Conservation (phyloP, 2,329 filamentous ascomycete genomes). For the Xylariaceae sp. region DNA sequence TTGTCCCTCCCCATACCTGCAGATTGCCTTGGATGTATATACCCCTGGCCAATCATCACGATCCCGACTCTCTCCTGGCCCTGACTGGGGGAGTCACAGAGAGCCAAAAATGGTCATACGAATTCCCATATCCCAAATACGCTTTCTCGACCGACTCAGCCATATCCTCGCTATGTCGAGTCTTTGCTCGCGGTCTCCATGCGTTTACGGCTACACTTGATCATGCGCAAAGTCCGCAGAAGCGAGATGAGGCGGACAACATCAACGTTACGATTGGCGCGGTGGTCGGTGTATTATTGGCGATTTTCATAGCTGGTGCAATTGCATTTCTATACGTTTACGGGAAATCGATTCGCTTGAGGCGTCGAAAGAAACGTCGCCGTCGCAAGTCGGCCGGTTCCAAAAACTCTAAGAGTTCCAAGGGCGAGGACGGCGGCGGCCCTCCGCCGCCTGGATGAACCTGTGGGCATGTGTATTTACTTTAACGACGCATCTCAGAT, state of each 20-base stretch:
- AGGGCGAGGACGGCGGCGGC: constrained; percentile 14
- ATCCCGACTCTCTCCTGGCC: constrained; percentile 14
- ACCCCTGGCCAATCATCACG: constrained; percentile 15
- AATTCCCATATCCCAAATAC: constrained; percentile 5
- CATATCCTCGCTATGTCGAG: background rate
- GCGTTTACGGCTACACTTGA: constrained; percentile 5
- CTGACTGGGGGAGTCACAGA: constrained; percentile 8
- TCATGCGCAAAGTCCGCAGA: constrained; percentile 11
- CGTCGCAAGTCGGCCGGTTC: constrained; percentile 20
- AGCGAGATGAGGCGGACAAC: constrained; percentile 16
- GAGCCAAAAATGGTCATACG: constrained; percentile 4
- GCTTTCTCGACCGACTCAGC: constrained; percentile 9
- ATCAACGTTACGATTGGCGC: constrained; percentile 30
- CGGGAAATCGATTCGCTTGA: constrained; percentile 26
- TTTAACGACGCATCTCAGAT: background rate
- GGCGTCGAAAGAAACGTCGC: constrained; percentile 14
- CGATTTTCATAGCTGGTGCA: constrained; percentile 23
- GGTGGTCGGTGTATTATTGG: constrained; percentile 30
- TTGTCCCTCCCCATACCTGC: constrained; percentile 8
- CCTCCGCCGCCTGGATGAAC: constrained; percentile 13
- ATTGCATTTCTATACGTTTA: constrained; percentile 29
- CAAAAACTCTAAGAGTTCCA: constrained; percentile 16
- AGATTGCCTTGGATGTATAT: constrained; percentile 24
- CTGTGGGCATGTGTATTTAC: background rate
- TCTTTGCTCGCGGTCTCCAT: constrained; percentile 6